Base-by-base conservation (phyloP, 2,329 filamentous ascomycete species). In the Microsporum audouinii region DNA sequence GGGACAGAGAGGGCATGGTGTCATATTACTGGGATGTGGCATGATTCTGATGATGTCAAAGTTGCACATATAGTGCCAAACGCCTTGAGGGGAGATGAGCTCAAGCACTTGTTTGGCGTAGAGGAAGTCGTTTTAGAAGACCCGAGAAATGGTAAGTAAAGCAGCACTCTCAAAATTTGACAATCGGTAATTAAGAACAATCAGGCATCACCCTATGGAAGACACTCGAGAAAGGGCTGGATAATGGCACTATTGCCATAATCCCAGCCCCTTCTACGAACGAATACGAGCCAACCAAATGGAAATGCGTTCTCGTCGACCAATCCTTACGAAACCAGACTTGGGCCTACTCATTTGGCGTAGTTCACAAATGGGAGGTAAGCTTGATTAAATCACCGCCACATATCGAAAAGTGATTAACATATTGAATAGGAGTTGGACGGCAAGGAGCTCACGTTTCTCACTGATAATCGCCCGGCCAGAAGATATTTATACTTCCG, bases 401-500 rank as follows among this genome's bases (percentile, higher is more conserved):
- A 17, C n/a, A 2, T 23, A 17, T 57, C 17, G 17, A 23, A 23
- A 23, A 23, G 17, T 23, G 17, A 8, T 14, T 41, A 17, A 57
- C n/a, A 10, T 5, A 2, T 12, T 57, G n/a, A 55, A n/a, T 60
- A 66, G 65, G 63, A 67, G 29, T 38, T 68, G 5, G 60, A 67
- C 51, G 58, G 59, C 8, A 62, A 56, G 29, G 57, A 62, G 31
- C 58, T 67, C 12, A 58, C 27, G 1, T 66, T 68, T 38, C 51
- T 60, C 4, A 61, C 43, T 27, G 58, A 64, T 2, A 65, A 64
- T n/a, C 62, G 63, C 3, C 66, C 66, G 29, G 60, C 64, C 3
- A 59, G 61, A 2, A 45, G 65, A 36, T 67, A 66, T 43, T 63
- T 68, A 5, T 66, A 65, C 56, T 67, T 68, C 57, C 59, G 66